Conservation (phyloP, 257 asterid species). For the Ballota nigra region DNA sequence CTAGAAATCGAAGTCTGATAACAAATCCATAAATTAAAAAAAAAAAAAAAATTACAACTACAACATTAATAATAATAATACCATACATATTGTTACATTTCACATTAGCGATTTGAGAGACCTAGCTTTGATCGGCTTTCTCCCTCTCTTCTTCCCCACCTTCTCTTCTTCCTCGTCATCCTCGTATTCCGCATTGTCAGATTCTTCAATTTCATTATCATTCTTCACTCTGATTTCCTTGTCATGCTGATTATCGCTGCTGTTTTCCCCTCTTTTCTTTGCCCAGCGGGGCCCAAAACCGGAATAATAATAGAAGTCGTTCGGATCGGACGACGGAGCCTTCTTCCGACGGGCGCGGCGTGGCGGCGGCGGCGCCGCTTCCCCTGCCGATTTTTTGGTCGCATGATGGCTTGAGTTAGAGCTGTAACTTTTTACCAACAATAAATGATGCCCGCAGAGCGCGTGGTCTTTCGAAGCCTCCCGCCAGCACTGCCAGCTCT, state of each 20-base stretch:
- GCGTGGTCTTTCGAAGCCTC: conserved; percentile 38
- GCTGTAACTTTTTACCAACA: conserved; percentile 27
- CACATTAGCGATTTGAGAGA: conserved; percentile 78
- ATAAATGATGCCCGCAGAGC: conserved; percentile 50
- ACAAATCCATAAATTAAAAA: neutral
- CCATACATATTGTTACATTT: conserved; percentile 20
- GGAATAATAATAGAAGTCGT: conserved; percentile 64
- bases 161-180: conserved; percentile 17
- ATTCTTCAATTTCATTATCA: conserved; percentile 11
- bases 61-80: neutral
- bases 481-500: conserved; percentile 56
- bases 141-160: conserved; percentile 39
- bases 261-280: conserved; percentile 43
- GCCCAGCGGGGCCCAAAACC: conserved; percentile 85
- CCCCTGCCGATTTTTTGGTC: conserved; percentile 22
- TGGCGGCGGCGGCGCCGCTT: conserved; percentile 1
- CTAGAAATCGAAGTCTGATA: neutral
- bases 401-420: neutral
- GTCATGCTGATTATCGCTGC: neutral
- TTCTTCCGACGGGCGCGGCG: conserved; percentile 37
- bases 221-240: too few species aligned
- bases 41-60: neutral
- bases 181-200: conserved; percentile 32
- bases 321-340: conserved; percentile 31
- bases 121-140: conserved; percentile 72